Conservation (phyloP, 2,329 filamentous ascomycete genomes). For the Xylariales sp. region DNA sequence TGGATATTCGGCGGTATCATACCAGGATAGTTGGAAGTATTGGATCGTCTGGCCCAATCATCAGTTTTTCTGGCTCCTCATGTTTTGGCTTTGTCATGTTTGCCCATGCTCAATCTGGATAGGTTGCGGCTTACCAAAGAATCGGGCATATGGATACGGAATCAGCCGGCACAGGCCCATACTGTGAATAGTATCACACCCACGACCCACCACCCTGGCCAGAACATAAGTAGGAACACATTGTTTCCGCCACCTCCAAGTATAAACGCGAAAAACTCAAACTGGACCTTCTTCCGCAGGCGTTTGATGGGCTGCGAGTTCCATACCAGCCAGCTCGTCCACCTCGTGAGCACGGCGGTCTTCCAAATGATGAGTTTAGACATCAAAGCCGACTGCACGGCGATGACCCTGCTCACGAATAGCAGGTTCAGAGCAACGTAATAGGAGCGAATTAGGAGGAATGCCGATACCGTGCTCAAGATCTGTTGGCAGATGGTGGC, state of each 20-base stretch:
- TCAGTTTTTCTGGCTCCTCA: too few relatives aligned
- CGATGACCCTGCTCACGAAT: conserved; percentile 22
- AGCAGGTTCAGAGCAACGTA: conserved; percentile 24
- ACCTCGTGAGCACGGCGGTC: conserved; percentile 7
- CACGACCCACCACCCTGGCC: conserved; percentile 37
- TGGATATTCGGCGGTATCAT: too few relatives aligned
- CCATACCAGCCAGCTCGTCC: conserved; percentile 28
- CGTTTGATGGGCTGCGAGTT: conserved; percentile 22
- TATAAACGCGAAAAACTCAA: conserved; percentile 47
- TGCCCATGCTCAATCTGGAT: too few relatives aligned
- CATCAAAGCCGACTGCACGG: conserved; percentile 21
- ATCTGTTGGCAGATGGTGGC: conserved; percentile 30
- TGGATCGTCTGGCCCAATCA: too few relatives aligned
- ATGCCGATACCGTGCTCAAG: conserved; percentile 23
- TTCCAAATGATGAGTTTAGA: conserved; percentile 14
- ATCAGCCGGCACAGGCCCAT: background rate
- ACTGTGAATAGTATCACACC: background rate
- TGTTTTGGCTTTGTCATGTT: too few relatives aligned
- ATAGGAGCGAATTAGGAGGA: conserved; percentile 25
- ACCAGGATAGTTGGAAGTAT: too few relatives aligned
- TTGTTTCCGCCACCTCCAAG: conserved; percentile 45
- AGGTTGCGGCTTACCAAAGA: too few relatives aligned
- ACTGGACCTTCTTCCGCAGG: conserved; percentile 43
- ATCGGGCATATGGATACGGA: too few relatives aligned
- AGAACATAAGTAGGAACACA: conserved; percentile 47